phyloP scores from a whole-genome alignment of 2,329 filamentous ascomycete genomes.

The Capronia coronata region DNA sequence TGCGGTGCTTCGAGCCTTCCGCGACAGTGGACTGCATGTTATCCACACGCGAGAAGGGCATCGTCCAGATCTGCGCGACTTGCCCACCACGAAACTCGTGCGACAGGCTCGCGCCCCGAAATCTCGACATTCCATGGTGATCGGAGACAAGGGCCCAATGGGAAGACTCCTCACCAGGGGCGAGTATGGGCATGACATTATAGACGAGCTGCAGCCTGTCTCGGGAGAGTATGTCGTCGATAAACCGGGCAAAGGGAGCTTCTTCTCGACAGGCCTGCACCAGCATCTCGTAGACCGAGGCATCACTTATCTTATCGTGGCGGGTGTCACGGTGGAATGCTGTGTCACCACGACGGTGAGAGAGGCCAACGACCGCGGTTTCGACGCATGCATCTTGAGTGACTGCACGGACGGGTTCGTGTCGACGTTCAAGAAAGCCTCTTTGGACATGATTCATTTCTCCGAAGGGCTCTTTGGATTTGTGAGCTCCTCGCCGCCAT shows the following conservation, averaged over 20 bases:
- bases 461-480: too few species aligned
- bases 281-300: neutral
- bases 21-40: conserved; percentile 26
- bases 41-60: conserved; percentile 48
- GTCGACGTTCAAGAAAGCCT: too few species aligned
- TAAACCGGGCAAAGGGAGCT: conserved; percentile 50
- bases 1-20: conserved; percentile 34
- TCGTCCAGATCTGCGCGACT: conserved; percentile 47
- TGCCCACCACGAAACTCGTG: conserved; percentile 46
- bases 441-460: too few species aligned
- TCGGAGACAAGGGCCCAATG: conserved; percentile 50
- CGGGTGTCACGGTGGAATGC: neutral
- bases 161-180: conserved; percentile 49
- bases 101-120: conserved; percentile 46
- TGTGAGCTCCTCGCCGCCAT: too few species aligned
- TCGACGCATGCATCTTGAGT: too few species aligned
- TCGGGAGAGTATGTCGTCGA: conserved; percentile 52
- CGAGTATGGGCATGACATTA: conserved; percentile 51
- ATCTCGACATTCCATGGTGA: conserved; percentile 39
- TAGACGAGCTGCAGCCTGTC: conserved; percentile 48
- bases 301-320: too few species aligned
- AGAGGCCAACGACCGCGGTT: too few species aligned
- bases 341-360: neutral
- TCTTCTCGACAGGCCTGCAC: too few species aligned
- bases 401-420: too few species aligned